Percentiles rank a stretch among this genome's conserved stretches.
Conservation (phyloP, 352 stramenopile genomes). For the Phytophthora idaei region DNA sequence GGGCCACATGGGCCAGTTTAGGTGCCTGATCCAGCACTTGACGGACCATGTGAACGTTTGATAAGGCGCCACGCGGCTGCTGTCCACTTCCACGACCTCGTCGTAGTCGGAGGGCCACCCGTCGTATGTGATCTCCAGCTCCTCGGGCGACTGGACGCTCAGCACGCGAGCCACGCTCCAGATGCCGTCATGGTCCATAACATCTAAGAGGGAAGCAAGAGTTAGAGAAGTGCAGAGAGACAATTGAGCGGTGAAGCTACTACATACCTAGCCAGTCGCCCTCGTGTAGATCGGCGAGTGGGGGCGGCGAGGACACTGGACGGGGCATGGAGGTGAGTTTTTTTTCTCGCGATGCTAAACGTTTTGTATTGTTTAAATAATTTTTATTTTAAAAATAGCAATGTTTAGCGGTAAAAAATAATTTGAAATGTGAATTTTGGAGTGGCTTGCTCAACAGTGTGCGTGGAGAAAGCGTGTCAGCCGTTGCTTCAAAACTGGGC, state of each 20-base stretch:
- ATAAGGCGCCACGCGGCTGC: slow-evolving; percentile 58
- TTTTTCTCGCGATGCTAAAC: too few species aligned
- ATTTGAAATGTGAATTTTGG: too few species aligned
- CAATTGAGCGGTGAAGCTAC: background rate
- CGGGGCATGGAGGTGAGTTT: background rate
- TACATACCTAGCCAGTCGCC: slow-evolving; percentile 18
- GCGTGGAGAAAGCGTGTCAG: background rate
- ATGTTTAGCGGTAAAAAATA: too few species aligned
- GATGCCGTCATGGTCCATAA: slow-evolving; percentile 55
- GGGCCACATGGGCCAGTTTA: slow-evolving; percentile 74
- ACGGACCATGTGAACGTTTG: slow-evolving; percentile 32
- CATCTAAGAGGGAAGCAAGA: slow-evolving; percentile 31
- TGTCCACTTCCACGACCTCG: slow-evolving; percentile 56
- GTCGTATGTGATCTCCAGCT: slow-evolving; percentile 66
- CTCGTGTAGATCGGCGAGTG: background rate
- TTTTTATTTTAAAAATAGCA: too few species aligned
- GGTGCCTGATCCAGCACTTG: slow-evolving; percentile 38
- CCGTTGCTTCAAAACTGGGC: background rate
- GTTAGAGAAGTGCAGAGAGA: background rate
- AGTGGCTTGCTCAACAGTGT: background rate
- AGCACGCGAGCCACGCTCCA: slow-evolving; percentile 66
- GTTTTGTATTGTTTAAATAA: too few species aligned
- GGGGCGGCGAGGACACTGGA: background rate
- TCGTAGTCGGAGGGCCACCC: slow-evolving; percentile 60
- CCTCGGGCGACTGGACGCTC: slow-evolving; percentile 15